phyloP scores from a whole-genome alignment of 202 grass and related monocot species.

The Zoysia matrella region DNA sequence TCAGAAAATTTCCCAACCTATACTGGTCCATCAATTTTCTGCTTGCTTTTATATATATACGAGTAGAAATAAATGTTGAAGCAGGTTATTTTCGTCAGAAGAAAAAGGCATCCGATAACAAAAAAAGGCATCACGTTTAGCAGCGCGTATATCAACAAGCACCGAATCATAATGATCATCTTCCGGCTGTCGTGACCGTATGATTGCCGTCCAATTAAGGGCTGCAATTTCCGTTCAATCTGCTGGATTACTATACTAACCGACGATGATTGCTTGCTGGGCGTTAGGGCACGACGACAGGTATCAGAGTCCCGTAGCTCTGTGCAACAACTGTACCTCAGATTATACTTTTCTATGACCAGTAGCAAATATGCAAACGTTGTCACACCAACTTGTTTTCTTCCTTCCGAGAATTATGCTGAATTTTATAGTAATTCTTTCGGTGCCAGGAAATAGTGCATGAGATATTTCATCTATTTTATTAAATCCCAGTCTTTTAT shows the following conservation, averaged over 20 bases:
- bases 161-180: neutral
- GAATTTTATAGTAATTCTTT: too few species aligned
- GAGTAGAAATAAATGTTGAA: neutral
- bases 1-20: neutral
- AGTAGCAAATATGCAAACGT: neutral
- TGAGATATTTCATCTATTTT: too few species aligned
- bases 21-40: too few species aligned
- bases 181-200: neutral
- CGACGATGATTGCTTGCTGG: constrained; percentile 20
- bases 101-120: too few species aligned
- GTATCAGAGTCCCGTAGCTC: neutral
- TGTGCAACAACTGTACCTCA: neutral
- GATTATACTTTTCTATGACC: neutral
- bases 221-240: constrained; percentile 32
- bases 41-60: too few species aligned
- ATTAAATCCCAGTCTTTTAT: too few species aligned
- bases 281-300: constrained; percentile 2
- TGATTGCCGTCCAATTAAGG: constrained; percentile 35
- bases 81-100: neutral
- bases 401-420: too few species aligned
- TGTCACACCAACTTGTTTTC: neutral
- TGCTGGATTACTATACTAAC: neutral
- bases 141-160: neutral
- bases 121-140: neutral
- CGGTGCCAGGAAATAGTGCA: too few species aligned